Evolutionary conservation across 495 filamentous ascomycete species (phyloP), one percentile per base, ranked within the genome.

Genomic region (Tetracladium setigerum): DNA sequence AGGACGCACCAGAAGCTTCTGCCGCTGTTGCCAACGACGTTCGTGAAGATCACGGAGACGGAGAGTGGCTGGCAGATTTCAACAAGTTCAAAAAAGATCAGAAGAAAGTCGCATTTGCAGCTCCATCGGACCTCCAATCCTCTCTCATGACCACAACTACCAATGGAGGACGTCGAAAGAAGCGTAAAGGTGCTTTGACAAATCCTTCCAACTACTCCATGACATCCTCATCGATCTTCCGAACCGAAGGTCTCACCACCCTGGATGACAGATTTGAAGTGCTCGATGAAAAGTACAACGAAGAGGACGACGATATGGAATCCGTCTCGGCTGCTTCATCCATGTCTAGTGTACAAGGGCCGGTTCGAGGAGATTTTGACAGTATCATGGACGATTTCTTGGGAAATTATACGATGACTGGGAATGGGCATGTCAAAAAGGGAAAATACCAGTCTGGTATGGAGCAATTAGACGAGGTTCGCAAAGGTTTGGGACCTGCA

Each of bases 201-300:
- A 87, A 84, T 57, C 86, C 84, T 1, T 91, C 91, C 5, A 76
- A 77, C 13, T 97, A 95, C 68, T 95, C 89, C n/a, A 99, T 97
- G 94, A 89, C 84, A 0, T 95, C 87, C 5, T 95, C 92, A 0
- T 83, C 89, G 0, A 71, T 97, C 6, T 78, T 83, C 16, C 79
- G 94, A 35, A 97, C 91, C 1, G 92, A 95, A 51, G 87, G 88
- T n/a, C 74, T 89, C 32, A 81, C 81, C 5, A 75, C 89, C 10
- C 72, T 97, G 15, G 94, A 99, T 62, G 82, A 81, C 36, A 81
- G 92, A 12, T 99, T 97, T 60, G 92, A 96, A 55, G 84, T 82
- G 68, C 76, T 95, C 24, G 87, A 95, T 62, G 83, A 86, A 54
- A 68, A 84, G 46, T 95, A 95, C 62, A 70, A 81, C n/a, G 74